A percentile compares a stretch with the other conserved stretches of the same genome.
Conservation (phyloP, 1,284 basidiomycete genomes). For the Heliocybe sulcata region DNA sequence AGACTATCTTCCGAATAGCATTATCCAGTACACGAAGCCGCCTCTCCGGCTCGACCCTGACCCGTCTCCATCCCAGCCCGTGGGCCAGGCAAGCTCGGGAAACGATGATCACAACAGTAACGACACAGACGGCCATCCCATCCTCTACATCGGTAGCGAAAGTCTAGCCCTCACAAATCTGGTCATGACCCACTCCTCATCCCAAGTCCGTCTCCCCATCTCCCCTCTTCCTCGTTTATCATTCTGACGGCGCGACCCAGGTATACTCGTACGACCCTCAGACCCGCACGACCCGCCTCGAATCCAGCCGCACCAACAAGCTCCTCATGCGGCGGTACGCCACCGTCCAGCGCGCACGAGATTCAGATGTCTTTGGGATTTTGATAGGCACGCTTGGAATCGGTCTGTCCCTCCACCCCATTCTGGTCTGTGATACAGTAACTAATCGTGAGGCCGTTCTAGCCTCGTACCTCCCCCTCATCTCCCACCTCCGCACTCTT, state of each 20-base stretch:
- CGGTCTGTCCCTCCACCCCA: constrained; percentile 35
- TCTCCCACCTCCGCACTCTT: constrained; percentile 66
- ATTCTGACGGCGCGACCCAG: constrained; percentile 25
- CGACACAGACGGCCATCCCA: constrained; percentile 16
- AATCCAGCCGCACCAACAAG: constrained; percentile 67
- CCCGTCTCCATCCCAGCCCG: not conserved
- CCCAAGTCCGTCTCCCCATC: constrained; percentile 28
- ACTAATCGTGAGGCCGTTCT: no score
- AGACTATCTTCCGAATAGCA: not conserved
- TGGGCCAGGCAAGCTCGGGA: not conserved
- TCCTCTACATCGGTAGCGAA: constrained; percentile 85
- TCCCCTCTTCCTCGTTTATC: not conserved
- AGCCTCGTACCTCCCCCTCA: constrained; percentile 81
- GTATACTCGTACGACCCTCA: constrained; percentile 75
- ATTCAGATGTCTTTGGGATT: constrained; percentile 93
- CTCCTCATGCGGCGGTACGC: constrained; percentile 92
- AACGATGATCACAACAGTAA: not conserved
- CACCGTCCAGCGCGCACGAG: constrained; percentile 82
- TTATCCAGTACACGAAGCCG: not conserved
- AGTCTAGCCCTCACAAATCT: constrained; percentile 81
- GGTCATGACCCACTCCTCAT: constrained; percentile 67
- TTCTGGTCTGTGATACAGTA: not conserved
- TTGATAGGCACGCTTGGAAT: constrained; percentile 94
- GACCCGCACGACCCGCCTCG: constrained; percentile 37
- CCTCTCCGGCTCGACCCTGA: not conserved